Percentiles rank a stretch among this genome's conserved stretches.
Evolutionary conservation across 495 filamentous ascomycete genomes (phyloP).

Genomic region (Annulohypoxylon moriforme): DNA sequence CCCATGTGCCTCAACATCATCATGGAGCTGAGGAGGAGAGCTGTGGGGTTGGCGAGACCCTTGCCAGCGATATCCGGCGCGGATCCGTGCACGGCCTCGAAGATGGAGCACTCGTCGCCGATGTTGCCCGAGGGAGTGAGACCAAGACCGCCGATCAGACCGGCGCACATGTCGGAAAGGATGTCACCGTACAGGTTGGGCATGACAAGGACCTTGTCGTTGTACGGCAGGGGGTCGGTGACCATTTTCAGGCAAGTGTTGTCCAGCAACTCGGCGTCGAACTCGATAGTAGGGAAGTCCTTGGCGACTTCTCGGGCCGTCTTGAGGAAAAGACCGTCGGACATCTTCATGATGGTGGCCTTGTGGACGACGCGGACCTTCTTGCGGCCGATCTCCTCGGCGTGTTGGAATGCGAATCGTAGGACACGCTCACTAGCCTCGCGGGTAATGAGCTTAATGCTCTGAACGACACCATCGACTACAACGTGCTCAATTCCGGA

Average conservation of each 20-base stretch:
- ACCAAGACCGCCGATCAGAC: conserved; percentile 96
- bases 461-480: conserved; percentile 97
- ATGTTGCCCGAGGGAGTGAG: conserved; percentile 98
- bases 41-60: conserved; percentile 49
- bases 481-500: conserved; percentile 99
- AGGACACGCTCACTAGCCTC: conserved; percentile 95
- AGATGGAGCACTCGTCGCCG: conserved; percentile 98
- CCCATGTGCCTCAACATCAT: conserved; percentile 99
- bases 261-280: conserved; percentile 96
- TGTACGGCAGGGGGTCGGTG: conserved; percentile 92
- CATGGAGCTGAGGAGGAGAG: conserved; percentile 48
- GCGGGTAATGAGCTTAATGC: conserved; percentile 97
- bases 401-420: conserved; percentile 97
- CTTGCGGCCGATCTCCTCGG: conserved; percentile 86
- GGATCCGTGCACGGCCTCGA: conserved; percentile 98
- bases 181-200: conserved; percentile 99
- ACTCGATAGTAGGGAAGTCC: conserved; percentile 93
- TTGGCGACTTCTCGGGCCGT: conserved; percentile 85
- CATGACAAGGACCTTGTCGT: conserved; percentile 99
- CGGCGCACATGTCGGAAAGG: conserved; percentile 99
- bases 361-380: conserved; percentile 99
- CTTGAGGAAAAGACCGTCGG: conserved; percentile 95
- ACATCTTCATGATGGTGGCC: conserved; percentile 99
- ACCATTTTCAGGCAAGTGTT: conserved; percentile 99
- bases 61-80: conserved; percentile 98